phyloP scores from a whole-genome alignment of 192 early-diverging fungal genomes.

The Gorgonomyces haynaldii region DNA sequence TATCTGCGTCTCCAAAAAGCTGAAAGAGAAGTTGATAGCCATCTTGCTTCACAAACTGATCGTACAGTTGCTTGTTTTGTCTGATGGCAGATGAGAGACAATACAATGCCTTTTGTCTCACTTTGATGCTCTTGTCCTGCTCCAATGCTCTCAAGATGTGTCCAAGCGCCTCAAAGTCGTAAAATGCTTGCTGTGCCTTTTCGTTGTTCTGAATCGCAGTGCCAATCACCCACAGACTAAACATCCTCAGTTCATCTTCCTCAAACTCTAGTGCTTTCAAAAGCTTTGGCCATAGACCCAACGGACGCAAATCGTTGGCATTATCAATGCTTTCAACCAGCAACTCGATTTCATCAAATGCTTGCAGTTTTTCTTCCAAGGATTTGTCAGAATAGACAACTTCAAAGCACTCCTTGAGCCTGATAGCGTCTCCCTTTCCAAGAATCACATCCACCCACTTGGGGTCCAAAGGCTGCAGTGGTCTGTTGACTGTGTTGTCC shows the following conservation, averaged over 20 bases:
- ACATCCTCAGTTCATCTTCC: slow-evolving; percentile 49
- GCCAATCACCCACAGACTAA: slow-evolving; percentile 80
- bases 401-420: slow-evolving; percentile 58
- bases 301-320: slow-evolving; percentile 76
- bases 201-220: slow-evolving; percentile 93
- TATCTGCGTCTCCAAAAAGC: no score
- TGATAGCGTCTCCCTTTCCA: slow-evolving; percentile 76
- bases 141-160: not conserved
- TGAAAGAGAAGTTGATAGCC: no score
- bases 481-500: not conserved
- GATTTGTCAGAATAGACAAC: slow-evolving; percentile 44
- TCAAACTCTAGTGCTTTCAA: slow-evolving; percentile 32
- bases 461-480: slow-evolving; percentile 41
- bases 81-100: no score
- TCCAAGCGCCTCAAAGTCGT: not conserved
- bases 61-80: no score
- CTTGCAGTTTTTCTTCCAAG: slow-evolving; percentile 57
- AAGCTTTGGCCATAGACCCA: slow-evolving; percentile 78
- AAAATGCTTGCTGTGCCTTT: slow-evolving; percentile 63
- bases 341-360: slow-evolving; percentile 90
- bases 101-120: no score
- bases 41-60: no score
- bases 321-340: slow-evolving; percentile 81
- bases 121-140: not conserved
- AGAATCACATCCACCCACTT: slow-evolving; percentile 85